These are phyloP conservation scores for Aspergillus sp. DNA, from an alignment of 2,329 filamentous ascomycete species.

Conservation along the genomic window DNA sequence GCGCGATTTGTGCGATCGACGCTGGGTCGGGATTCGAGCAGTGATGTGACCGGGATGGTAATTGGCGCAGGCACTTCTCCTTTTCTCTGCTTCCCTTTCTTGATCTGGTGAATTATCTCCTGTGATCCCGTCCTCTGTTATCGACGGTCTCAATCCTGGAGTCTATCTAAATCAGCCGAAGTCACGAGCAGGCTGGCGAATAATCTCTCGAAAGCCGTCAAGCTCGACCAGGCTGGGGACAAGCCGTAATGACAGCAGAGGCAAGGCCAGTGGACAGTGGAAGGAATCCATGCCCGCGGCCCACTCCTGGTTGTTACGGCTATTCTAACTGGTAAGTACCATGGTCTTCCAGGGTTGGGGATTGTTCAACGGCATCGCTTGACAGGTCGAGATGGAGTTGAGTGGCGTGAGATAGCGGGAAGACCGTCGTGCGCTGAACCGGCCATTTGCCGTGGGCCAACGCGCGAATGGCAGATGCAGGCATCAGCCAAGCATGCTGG, in stretches of 20 bases:
- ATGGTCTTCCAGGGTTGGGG: conserved; percentile 5
- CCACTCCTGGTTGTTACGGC: conserved; percentile 10
- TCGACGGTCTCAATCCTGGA: not conserved
- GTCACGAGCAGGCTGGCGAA: conserved; percentile 3
- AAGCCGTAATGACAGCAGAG: not conserved
- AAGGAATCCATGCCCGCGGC: conserved; percentile 11
- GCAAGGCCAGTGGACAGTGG: not conserved
- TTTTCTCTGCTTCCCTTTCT: not conserved
- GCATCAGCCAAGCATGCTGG: conserved; percentile 10
- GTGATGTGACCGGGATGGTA: conserved; percentile 21
- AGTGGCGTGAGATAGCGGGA: conserved; percentile 28
- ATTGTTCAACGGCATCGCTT: conserved; percentile 15
- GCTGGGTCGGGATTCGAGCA: conserved; percentile 23
- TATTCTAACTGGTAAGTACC: conserved; percentile 11
- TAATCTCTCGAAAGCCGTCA: not conserved
- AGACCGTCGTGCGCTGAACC: conserved; percentile 16
- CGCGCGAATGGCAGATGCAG: conserved; percentile 15
- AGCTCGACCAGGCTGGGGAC: not conserved
- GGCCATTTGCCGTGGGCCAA: conserved; percentile 13
- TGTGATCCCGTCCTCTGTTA: not conserved
- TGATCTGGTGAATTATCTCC: not conserved
- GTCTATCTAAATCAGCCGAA: not conserved
- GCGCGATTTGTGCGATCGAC: conserved; percentile 29
- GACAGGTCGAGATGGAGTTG: conserved; percentile 24
- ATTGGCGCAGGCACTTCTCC: conserved; percentile 28